Evolutionary conservation across 2,329 filamentous ascomycete genomes (phyloP).

Genomic region (Fusarium sacchari): DNA sequence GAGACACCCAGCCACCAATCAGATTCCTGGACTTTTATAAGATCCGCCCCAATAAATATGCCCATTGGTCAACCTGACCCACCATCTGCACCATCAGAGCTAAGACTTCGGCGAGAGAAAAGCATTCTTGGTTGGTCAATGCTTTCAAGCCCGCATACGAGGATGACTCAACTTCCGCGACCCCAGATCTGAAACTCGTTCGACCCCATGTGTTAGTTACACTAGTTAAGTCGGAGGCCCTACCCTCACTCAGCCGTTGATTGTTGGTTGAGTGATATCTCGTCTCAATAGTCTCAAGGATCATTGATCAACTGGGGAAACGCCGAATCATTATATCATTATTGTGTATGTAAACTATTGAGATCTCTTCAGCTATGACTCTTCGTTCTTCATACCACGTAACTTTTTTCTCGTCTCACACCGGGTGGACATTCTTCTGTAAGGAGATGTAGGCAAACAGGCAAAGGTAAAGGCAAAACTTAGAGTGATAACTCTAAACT

Average conservation of each 20-base stretch:
- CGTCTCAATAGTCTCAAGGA: neutral
- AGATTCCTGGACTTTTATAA: neutral
- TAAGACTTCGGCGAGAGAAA: constrained; percentile 50
- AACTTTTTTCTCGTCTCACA: neutral
- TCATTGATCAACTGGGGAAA: neutral
- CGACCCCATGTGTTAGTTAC: constrained; percentile 1
- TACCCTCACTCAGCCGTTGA: neutral
- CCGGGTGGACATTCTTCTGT: neutral
- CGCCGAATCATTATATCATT: constrained; percentile 1
- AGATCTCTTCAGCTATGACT: neutral
- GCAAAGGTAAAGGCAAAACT: neutral
- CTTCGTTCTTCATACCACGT: constrained; percentile 1
- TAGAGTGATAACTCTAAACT: neutral
- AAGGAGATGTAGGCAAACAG: neutral
- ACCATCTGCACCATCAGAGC: constrained; percentile 40
- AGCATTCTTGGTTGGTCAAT: constrained; percentile 49
- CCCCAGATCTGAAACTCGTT: constrained; percentile 40
- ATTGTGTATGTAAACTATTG: neutral
- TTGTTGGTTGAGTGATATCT: neutral
- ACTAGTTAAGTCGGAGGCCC: neutral
- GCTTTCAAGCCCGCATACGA: constrained; percentile 26
- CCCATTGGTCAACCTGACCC: constrained; percentile 46
- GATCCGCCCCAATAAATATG: neutral
- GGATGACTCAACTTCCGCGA: constrained; percentile 47
- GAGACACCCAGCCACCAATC: constrained; percentile 43